Evolutionary conservation across 2,329 filamentous ascomycete species (phyloP).

Genomic region (Fusarium protoensiforme): DNA sequence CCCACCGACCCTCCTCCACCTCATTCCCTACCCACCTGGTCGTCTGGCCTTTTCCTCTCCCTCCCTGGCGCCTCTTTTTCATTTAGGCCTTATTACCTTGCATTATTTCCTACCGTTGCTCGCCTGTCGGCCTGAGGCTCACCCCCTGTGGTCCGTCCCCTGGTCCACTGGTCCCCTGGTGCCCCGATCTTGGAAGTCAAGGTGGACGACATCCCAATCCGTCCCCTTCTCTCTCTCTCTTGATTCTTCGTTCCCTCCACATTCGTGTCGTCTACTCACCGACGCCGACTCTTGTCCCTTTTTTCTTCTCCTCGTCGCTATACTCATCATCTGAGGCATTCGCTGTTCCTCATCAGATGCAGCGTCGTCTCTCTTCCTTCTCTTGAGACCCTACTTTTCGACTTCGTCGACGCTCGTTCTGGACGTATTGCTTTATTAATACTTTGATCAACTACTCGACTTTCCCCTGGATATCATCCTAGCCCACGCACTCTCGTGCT

Average conservation of each 20-base stretch:
- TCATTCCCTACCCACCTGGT: conserved; percentile 47
- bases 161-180: conserved; percentile 18
- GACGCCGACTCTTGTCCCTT: conserved; percentile 34
- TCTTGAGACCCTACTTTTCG: conserved; percentile 44
- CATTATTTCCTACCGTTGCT: conserved; percentile 42
- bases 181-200: conserved; percentile 35
- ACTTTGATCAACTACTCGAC: conserved; percentile 45
- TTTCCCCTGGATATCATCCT: conserved; percentile 27
- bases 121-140: conserved; percentile 44
- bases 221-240: conserved; percentile 36
- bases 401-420: conserved; percentile 48
- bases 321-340: conserved; percentile 30
- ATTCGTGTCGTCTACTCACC: conserved; percentile 37
- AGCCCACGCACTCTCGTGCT: conserved; percentile 33
- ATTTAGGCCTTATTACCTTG: conserved; percentile 43
- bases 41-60: conserved; percentile 45
- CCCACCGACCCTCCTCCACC: conserved; percentile 34
- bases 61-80: conserved; percentile 50
- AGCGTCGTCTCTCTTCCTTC: conserved; percentile 40
- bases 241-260: conserved; percentile 38
- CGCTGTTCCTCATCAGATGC: conserved; percentile 46
- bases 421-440: conserved; percentile 46
- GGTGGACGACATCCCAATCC: conserved; percentile 34
- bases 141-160: conserved; percentile 28
- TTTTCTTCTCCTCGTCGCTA: conserved; percentile 36